phyloP scores from a whole-genome alignment of 1,284 basidiomycete genomes.

The Cryptococcus floricola region DNA sequence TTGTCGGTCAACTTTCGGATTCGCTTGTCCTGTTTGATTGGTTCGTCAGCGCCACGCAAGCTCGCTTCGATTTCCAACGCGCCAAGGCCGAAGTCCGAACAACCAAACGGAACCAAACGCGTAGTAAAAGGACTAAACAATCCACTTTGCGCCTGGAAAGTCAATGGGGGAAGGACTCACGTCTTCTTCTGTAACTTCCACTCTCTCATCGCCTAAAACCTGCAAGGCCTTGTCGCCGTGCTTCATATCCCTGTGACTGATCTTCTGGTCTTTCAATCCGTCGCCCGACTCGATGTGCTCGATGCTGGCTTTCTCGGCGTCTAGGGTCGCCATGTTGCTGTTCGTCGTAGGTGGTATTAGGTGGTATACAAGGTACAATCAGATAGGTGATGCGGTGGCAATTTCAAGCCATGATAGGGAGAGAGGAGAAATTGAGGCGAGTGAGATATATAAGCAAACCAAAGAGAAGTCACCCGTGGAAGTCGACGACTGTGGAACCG shows the following conservation, averaged over 20 bases:
- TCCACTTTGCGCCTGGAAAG: background rate
- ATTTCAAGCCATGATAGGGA: too few species aligned
- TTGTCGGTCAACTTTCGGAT: slow-evolving; percentile 32
- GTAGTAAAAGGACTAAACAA: background rate
- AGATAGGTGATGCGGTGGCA: too few species aligned
- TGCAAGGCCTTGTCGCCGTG: slow-evolving; percentile 29
- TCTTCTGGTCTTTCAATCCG: slow-evolving; percentile 5
- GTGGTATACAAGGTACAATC: background rate
- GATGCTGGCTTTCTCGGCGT: slow-evolving; percentile 17
- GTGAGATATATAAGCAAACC: too few species aligned
- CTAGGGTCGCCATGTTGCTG: slow-evolving; percentile 7
- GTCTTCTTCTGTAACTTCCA: slow-evolving; percentile 29
- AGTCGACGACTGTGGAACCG: too few species aligned
- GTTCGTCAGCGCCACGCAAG: background rate
- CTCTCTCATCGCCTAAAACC: slow-evolving; percentile 24
- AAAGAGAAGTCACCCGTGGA: too few species aligned
- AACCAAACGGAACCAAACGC: background rate
- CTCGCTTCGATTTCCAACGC: background rate
- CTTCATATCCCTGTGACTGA: slow-evolving; percentile 9
- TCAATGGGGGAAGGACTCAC: slow-evolving; percentile 10
- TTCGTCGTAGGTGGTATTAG: background rate
- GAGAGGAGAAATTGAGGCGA: too few species aligned
- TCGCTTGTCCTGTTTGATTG: slow-evolving; percentile 13
- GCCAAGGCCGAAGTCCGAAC: background rate
- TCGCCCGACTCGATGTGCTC: slow-evolving; percentile 19